phyloP scores from a whole-genome alignment of 352 stramenopile species.

The Phytophthora fragariae region DNA sequence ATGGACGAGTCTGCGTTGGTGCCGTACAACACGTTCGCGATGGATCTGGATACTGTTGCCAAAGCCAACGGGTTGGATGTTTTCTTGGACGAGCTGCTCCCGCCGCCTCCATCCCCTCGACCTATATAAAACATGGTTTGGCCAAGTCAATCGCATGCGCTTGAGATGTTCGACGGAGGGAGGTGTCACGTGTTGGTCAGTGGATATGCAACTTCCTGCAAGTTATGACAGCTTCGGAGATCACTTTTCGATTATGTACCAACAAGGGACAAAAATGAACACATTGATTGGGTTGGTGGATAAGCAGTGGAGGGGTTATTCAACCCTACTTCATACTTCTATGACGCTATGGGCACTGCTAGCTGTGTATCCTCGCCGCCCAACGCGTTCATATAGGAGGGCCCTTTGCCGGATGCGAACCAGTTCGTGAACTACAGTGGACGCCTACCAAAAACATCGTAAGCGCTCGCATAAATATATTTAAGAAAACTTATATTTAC shows the following conservation, averaged over 20 bases:
- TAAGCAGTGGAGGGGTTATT: neutral
- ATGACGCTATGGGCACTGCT: neutral
- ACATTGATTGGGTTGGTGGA: neutral
- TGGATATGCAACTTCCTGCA: neutral
- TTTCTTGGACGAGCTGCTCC: slow-evolving; percentile 14
- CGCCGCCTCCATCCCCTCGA: slow-evolving; percentile 6
- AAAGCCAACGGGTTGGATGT: slow-evolving; percentile 1
- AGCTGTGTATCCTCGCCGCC: neutral
- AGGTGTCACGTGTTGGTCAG: neutral
- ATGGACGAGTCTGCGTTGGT: slow-evolving; percentile 31
- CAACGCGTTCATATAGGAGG: neutral
- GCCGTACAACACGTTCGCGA: slow-evolving; percentile 28
- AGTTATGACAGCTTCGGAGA: neutral
- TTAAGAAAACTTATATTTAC: no score
- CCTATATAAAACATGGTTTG: neutral
- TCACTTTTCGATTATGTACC: neutral
- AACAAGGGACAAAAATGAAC: neutral
- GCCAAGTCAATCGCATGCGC: neutral
- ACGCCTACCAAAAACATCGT: no score
- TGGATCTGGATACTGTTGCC: slow-evolving; percentile 16
- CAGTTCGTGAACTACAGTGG: neutral
- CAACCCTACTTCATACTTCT: neutral
- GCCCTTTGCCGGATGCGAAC: neutral
- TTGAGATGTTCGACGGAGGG: neutral
- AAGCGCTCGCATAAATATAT: no score